These are phyloP conservation scores for Collariella sp. DNA, from an alignment of 495 filamentous ascomycete genomes.

Conservation along the genomic window DNA sequence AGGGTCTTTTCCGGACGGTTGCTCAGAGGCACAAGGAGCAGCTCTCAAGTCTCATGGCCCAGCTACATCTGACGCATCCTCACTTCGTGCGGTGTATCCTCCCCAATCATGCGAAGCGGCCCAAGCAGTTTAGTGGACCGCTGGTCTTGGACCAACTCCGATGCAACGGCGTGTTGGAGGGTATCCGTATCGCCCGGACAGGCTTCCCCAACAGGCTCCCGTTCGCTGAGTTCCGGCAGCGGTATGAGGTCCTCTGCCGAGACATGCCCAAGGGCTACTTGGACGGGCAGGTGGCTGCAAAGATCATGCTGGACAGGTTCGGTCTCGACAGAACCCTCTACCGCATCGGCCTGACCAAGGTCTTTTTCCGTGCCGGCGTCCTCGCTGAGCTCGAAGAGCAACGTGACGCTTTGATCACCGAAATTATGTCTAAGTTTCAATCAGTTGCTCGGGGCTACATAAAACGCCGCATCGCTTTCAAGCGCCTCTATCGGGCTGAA, in stretches of 20 bases:
- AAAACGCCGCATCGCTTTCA: constrained; percentile 78
- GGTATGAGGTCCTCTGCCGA: constrained; percentile 92
- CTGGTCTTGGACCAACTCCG: constrained; percentile 91
- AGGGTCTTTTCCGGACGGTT: constrained; percentile 92
- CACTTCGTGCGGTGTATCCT: constrained; percentile 98
- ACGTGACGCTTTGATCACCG: constrained; percentile 80
- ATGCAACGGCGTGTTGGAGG: constrained; percentile 97
- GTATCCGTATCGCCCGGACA: constrained; percentile 93
- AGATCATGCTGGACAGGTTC: constrained; percentile 83
- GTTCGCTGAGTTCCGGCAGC: constrained; percentile 88
- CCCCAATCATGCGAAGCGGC: constrained; percentile 96
- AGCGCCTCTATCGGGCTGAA: constrained; percentile 87
- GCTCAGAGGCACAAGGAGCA: constrained; percentile 98
- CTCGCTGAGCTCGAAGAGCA: constrained; percentile 95
- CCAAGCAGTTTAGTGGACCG: constrained; percentile 81
- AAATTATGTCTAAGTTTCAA: constrained; percentile 92
- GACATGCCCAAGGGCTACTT: constrained; percentile 85
- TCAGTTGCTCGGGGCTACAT: constrained; percentile 83
- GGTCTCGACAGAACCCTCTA: constrained; percentile 77
- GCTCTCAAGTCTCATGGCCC: constrained; percentile 86
- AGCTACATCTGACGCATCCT: constrained; percentile 91
- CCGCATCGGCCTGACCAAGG: constrained; percentile 91
- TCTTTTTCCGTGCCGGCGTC: constrained; percentile 96
- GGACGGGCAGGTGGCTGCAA: constrained; percentile 78
- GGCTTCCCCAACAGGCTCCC: constrained; percentile 94